Evolutionary conservation across 345 rosid species (phyloP).

Genomic region (Eutrema japonicum): DNA sequence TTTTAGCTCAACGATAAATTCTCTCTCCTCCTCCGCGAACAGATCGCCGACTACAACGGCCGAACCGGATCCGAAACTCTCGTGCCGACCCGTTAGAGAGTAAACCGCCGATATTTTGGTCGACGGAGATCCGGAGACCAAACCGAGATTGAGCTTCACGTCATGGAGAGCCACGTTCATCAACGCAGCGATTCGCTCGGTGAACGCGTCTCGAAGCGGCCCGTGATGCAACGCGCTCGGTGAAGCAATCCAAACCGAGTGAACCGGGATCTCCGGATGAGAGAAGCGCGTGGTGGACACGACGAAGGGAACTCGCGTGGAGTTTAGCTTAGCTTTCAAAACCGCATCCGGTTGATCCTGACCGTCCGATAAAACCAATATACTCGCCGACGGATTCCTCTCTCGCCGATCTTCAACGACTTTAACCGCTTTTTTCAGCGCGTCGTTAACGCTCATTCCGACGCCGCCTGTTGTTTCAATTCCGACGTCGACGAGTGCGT

Average conservation of each 20-base stretch:
- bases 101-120: slow-evolving; percentile 70
- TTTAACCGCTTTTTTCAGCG: slow-evolving; percentile 82
- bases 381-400: slow-evolving; percentile 65
- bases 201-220: slow-evolving; percentile 57
- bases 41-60: slow-evolving; percentile 61
- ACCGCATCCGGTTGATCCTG: slow-evolving; percentile 50
- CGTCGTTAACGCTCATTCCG: slow-evolving; percentile 71
- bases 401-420: slow-evolving; percentile 87
- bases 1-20: slow-evolving; percentile 67
- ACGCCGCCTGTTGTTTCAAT: slow-evolving; percentile 47
- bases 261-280: slow-evolving; percentile 60
- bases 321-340: slow-evolving; percentile 33
- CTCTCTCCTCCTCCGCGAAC: slow-evolving; percentile 75
- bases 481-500: slow-evolving; percentile 49
- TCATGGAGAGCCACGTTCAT: slow-evolving; percentile 62
- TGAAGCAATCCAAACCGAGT: slow-evolving; percentile 52
- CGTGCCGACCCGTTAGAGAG: slow-evolving; percentile 52
- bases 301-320: slow-evolving; percentile 39
- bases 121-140: slow-evolving; percentile 60
- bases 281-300: slow-evolving; percentile 69
- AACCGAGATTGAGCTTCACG: slow-evolving; percentile 63
- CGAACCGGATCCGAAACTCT: slow-evolving; percentile 51
- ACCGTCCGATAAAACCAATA: slow-evolving; percentile 64
- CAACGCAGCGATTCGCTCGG: slow-evolving; percentile 48
- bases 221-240: slow-evolving; percentile 44